A percentile compares a stretch with the other conserved stretches of the same genome.
Conservation (phyloP, 768 basidiomycete species). For the Boletus tylopilopsis region DNA sequence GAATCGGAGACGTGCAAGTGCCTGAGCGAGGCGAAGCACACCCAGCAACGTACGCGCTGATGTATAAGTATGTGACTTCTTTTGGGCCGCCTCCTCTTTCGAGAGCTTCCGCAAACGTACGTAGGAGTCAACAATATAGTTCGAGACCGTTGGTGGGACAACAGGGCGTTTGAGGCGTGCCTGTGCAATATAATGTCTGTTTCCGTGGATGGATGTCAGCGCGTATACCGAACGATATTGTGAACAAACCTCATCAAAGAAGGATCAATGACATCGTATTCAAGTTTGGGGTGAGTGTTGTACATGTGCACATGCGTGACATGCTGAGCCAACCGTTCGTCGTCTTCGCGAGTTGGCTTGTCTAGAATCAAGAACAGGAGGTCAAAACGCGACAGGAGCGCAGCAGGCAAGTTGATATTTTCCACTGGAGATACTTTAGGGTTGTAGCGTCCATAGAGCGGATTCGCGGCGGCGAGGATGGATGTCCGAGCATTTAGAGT, state of each 20-base stretch:
- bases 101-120: constrained; percentile 91
- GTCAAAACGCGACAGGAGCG: constrained; percentile 94
- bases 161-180: constrained; percentile 86
- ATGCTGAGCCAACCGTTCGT: constrained; percentile 94
- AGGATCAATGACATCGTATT: constrained; percentile 82
- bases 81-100: constrained; percentile 84
- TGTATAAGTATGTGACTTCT: constrained; percentile 90
- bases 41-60: constrained; percentile 95
- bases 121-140: constrained; percentile 92
- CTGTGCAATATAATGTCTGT: constrained; percentile 90
- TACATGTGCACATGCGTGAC: constrained; percentile 99
- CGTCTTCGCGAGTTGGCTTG: constrained; percentile 91
- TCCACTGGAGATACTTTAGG: constrained; percentile 97
- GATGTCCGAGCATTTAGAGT: constrained; percentile 97
- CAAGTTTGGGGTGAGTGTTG: constrained; percentile 81
- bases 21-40: constrained; percentile 91
- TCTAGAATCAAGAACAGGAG: constrained; percentile 95
- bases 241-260: constrained; percentile 71
- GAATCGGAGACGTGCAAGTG: constrained; percentile 88
- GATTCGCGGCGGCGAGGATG: constrained; percentile 96
- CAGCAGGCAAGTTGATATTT: constrained; percentile 98
- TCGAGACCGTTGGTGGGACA: constrained; percentile 86
- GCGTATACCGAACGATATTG: background rate
- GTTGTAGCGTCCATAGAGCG: constrained; percentile 97
- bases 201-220: constrained; percentile 1